Base-by-base conservation (phyloP, 2,329 filamentous ascomycete genomes). In the Pseudopithomyces chartarum region DNA sequence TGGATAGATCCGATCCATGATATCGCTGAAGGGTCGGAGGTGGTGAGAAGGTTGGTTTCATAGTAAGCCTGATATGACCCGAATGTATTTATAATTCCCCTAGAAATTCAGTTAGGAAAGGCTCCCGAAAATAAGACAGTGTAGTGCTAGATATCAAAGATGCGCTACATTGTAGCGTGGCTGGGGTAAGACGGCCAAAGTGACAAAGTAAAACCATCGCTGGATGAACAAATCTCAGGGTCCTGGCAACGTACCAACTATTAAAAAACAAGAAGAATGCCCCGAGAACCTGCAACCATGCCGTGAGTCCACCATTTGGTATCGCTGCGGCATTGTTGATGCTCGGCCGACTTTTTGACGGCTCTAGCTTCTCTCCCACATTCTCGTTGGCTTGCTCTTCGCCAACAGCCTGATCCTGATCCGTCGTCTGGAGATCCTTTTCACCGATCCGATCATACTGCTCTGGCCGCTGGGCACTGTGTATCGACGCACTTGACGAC, bases 1-100 rank as follows among this genome's bases (percentile, higher is more conserved):
- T 82, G 79, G 17, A 81, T 74, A 5, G 75, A 76, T 12, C 81
- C 81, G 51, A 83, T 80, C 81, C 81, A 82, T 33, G 79, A 77
- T 50, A 83, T 81, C 12, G 75, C 65, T 1, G 78, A 81, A 1
- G 80, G 73, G 6, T 67, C 74, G 5, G 75, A 74, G n/a, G 63
- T 62, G 1, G 67, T 54, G 7, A 82, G 73, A 6, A 81, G 68
- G 3, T 69, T 70, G 13, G 68, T 73, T 55, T 81, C 74, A 62
- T 82, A 82, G 66, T 79, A 82, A 0, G 80, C 76, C 60, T 82
- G 79, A 59, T 79, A 83, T 11, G 74, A 76, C 13, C 80, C 80
- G 51, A 80, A 82, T 0, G 78, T 78, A 56, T 81, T 81, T n/a
- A 80, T 71, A 20, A 80, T 72, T 38, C 76, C 76, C 75, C 73